Evolutionary conservation across 306 rosid species (phyloP), one percentile per base, ranked within the genome.

Genomic region (Hippophae rhamnoides): DNA sequence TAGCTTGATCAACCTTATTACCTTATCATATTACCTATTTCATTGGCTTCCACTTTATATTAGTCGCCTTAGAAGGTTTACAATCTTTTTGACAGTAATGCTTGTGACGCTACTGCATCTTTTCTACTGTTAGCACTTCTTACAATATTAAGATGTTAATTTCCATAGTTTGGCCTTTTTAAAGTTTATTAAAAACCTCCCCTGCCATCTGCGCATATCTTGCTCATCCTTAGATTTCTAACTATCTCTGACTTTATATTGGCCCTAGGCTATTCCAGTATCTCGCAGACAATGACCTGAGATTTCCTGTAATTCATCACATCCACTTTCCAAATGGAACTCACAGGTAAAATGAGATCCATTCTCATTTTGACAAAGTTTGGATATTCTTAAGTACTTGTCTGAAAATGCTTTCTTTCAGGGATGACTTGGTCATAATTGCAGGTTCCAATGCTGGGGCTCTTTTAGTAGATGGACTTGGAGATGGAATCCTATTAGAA

Each of bases 401-500:
- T 54, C 62, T 50, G 46, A 64, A 18, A 46, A 62, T 41, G 52
- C n/a, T 56, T 68, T 55, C 18, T 62, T 69, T 43, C 80, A 92
- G 99, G 73, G 99, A 92, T 69, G 96, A 88, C 68, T 82, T 92
- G 53, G 99, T 92, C 52, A 92, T 92, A 46, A 83, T 86, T 57
- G 96, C 99, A 1, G 99, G 99, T 63, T 62, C 96, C 48, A 78
- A 88, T 61, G 95, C 78, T 5, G 99, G 99, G 58, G 89, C 95
- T 6, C 96, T 92, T 56, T 83, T 92, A 68, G 99, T 92, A 58
- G 99, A 92, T 46, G 99, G 99, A 63, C 99, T 92, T 47, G 99
- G 99, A 58, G 99, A 88, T 43, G 99, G 99, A 47, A 9, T 92
- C 73, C 86, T 92, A 49, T 57, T 92, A 48, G 99, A 92, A 62